Evolutionary conservation across 441 rosid species (phyloP).

Genomic region (Gossypium davidsonii): DNA sequence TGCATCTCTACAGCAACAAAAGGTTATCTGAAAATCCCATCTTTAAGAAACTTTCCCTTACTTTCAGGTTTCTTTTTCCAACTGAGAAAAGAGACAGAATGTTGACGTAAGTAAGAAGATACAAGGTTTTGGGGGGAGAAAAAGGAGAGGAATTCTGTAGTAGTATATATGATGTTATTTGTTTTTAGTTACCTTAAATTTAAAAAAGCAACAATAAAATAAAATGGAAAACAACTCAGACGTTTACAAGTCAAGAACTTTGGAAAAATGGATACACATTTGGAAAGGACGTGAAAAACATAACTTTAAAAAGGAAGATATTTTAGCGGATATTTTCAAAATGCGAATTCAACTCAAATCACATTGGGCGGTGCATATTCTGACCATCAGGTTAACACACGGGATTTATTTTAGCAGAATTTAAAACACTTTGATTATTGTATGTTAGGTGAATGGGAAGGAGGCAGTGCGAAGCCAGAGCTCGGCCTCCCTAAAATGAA

Average conservation of each 20-base stretch:
- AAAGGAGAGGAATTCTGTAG: background rate
- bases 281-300: background rate
- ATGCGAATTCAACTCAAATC: accelerated
- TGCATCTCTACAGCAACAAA: background rate
- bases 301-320: background rate
- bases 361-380: accelerated
- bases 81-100: background rate
- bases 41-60: background rate
- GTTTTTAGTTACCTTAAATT: no score
- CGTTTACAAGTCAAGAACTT: background rate
- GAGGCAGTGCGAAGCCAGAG: no score
- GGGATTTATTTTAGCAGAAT: accelerated
- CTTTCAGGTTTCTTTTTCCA: background rate
- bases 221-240: no score
- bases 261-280: background rate
- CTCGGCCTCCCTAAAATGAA: no score
- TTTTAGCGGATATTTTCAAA: background rate
- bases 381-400: accelerated
- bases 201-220: no score
- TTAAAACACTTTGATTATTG: background rate
- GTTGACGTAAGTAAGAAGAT: background rate
- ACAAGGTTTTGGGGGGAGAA: background rate
- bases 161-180: no score
- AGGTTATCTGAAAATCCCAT: background rate
- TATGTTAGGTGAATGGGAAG: no score